Percentiles rank a stretch among this genome's conserved stretches.
phyloP scores from a whole-genome alignment of 805 yeast genomes.

The Phaffomyces thermotolerans region DNA sequence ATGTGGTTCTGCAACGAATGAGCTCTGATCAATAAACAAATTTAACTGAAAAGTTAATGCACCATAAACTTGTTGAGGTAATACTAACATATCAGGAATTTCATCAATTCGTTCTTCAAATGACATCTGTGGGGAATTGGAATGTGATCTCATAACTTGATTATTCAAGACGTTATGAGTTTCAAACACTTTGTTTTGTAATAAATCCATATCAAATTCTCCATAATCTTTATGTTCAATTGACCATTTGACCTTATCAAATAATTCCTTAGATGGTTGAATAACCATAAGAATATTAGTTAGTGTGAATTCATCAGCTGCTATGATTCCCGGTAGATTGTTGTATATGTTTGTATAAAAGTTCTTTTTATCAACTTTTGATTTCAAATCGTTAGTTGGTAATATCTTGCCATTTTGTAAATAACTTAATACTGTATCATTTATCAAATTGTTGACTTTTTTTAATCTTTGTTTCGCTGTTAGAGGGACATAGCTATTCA shows the following conservation, averaged over 20 bases:
- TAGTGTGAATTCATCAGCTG: slow-evolving; percentile 24
- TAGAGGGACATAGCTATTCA: slow-evolving; percentile 17
- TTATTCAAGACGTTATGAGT: slow-evolving; percentile 14
- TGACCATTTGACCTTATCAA: slow-evolving; percentile 15
- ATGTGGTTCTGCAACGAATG: slow-evolving; percentile 37
- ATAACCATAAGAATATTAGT: slow-evolving; percentile 52
- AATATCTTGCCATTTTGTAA: background rate
- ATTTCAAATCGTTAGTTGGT: background rate
- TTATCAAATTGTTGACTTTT: slow-evolving; percentile 9
- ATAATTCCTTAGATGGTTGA: slow-evolving; percentile 35
- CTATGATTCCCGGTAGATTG: slow-evolving; percentile 29
- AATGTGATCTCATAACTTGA: slow-evolving; percentile 4
- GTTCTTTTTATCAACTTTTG: slow-evolving; percentile 8
- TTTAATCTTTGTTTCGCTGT: slow-evolving; percentile 16
- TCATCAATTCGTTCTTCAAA: slow-evolving; percentile 10
- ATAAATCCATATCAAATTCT: slow-evolving; percentile 52
- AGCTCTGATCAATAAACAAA: slow-evolving; percentile 28
- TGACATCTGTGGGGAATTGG: background rate
- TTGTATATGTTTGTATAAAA: slow-evolving; percentile 28
- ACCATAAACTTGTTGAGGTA: slow-evolving; percentile 48
- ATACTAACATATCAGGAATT: slow-evolving; percentile 25
- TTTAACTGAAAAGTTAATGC: slow-evolving; percentile 44
- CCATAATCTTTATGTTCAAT: slow-evolving; percentile 21
- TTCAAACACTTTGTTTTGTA: slow-evolving; percentile 32
- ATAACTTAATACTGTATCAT: slow-evolving; percentile 1